phyloP scores from a whole-genome alignment of 1,284 basidiomycete species.

The Irpex sp. region DNA sequence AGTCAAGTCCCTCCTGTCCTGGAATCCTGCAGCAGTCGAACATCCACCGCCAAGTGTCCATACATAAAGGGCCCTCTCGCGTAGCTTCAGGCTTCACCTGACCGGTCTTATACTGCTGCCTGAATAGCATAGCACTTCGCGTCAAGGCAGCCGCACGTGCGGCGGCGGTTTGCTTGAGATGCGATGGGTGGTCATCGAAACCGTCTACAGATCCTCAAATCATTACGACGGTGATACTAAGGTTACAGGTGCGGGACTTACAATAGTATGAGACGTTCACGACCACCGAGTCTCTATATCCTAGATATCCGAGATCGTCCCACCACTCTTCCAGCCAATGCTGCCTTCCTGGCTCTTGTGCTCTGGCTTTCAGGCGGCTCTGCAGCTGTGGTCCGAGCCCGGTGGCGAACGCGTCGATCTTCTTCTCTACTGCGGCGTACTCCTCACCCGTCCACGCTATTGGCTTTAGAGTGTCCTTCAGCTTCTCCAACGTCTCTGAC shows the following conservation, averaged over 20 bases:
- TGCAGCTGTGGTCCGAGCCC: constrained; percentile 56
- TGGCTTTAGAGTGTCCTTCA: constrained; percentile 61
- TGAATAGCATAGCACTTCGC: constrained; percentile 69
- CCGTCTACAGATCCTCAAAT: constrained; percentile 50
- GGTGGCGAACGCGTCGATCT: constrained; percentile 60
- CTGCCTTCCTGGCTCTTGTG: constrained; percentile 36
- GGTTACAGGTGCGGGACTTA: constrained; percentile 28
- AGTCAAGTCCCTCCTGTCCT: constrained; percentile 67
- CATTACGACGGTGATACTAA: not conserved
- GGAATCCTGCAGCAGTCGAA: constrained; percentile 89
- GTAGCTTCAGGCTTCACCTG: constrained; percentile 67
- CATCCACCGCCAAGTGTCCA: constrained; percentile 95
- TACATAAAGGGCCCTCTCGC: constrained; percentile 76
- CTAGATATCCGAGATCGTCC: constrained; percentile 70
- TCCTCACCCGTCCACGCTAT: constrained; percentile 62
- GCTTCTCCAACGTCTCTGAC: constrained; percentile 46
- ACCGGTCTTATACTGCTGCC: constrained; percentile 65
- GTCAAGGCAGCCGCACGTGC: constrained; percentile 74
- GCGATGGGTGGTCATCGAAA: constrained; percentile 62
- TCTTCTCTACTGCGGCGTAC: constrained; percentile 44
- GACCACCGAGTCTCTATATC: constrained; percentile 76
- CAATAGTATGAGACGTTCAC: constrained; percentile 85
- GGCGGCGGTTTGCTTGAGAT: constrained; percentile 54
- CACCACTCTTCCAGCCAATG: constrained; percentile 86
- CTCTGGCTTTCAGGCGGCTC: constrained; percentile 46